Base-by-base conservation (phyloP, 108 stramenopile species). In the Pseudonitzschia delicatissima region DNA sequence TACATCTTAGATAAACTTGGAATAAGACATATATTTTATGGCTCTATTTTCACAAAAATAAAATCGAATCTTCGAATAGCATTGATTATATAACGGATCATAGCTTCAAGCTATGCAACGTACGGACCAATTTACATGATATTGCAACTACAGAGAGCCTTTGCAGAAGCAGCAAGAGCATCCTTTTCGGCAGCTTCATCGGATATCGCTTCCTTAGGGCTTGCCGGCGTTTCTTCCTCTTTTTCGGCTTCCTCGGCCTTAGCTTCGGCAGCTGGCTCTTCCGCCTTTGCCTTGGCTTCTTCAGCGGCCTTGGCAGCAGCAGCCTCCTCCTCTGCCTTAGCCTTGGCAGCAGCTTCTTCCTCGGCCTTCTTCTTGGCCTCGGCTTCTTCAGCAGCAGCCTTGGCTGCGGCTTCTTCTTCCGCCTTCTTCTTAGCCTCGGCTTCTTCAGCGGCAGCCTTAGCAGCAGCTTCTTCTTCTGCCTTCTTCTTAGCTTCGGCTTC, bases 151-250 rank as follows among this genome's bases (percentile, higher is more conserved):
- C 53, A 55, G 15, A 55, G 32, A 0, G 53, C 31, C 27, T 31
- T 23, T 5, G 31, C n/a, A 3, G 53, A 33, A 17, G 53, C 29
- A 5, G 15, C 53, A n/a, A 33, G 53, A 8, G 53, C 53, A 33
- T 33, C 31, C 53, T 55, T 55, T 28, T 55, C 53, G n/a, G 53
- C 53, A 3, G 3, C 23, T 18, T 48, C 47, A 23, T 55, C 53
- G 17, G 53, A 55, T 55, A 29, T 27, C n/a, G 53, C 28, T 29
- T 27, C 32, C 28, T n/a, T 29, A 31, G 31, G 28, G 28, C 29
- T 34, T 33, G 29, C 53, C 31, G 29, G n/a, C 3, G 53, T n/a
- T 28, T 27, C 31, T 13, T 55, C 53, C 31, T 55, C 53, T 33
- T 55, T 55, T 29, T 55, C n/a, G 11, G 12, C 8, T 55, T 55